phyloP scores from a whole-genome alignment of 2,329 filamentous ascomycete genomes.

The Sclerotinia trifoliorum region DNA sequence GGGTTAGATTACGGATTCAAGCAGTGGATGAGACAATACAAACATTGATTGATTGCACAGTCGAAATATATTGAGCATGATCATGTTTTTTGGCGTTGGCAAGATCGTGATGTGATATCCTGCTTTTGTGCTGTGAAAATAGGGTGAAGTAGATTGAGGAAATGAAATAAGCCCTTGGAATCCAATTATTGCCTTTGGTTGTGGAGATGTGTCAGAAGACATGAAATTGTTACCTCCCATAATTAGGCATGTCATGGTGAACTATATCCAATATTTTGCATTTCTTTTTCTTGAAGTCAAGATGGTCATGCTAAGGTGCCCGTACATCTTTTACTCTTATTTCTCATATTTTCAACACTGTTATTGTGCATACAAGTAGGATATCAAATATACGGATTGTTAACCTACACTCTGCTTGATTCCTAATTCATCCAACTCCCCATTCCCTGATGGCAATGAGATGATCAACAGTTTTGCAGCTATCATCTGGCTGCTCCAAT shows the following conservation, averaged over 20 bases:
- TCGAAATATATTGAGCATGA: conserved; percentile 16
- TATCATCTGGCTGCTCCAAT: neutral
- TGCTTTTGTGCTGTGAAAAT: conserved; percentile 6
- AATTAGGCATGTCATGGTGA: neutral
- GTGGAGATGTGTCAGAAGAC: neutral
- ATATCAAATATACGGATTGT: too few species aligned
- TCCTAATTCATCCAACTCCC: neutral
- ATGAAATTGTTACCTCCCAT: neutral
- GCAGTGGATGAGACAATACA: conserved; percentile 23
- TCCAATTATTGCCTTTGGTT: neutral
- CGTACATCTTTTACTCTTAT: neutral
- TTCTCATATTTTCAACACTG: neutral
- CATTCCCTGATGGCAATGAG: neutral
- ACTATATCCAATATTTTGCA: neutral
- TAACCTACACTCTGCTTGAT: neutral
- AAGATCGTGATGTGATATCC: conserved; percentile 17
- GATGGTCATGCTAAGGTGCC: neutral
- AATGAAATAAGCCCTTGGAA: conserved; percentile 15
- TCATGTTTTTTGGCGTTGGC: conserved; percentile 9
- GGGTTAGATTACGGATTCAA: conserved; percentile 15
- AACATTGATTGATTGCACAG: conserved; percentile 18
- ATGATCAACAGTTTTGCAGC: neutral
- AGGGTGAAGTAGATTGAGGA: conserved; percentile 2
- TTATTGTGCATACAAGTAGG: neutral
- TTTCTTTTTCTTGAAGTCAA: conserved; percentile 2